Base-by-base conservation (phyloP, 2,329 filamentous ascomycete species). In the Ophiocordyceps unilateralis region DNA sequence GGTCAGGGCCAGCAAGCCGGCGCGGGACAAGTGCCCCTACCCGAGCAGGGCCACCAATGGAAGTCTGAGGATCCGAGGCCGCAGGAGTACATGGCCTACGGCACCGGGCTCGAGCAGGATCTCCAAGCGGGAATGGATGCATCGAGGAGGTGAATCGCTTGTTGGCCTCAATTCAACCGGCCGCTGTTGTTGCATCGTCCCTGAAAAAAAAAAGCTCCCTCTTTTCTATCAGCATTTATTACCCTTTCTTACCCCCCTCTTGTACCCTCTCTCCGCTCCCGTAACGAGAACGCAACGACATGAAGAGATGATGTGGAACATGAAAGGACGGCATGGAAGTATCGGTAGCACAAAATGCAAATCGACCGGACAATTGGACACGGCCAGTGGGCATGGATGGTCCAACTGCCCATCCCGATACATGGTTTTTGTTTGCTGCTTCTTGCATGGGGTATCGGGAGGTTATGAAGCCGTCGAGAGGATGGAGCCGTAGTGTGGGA, bases 11-110 rank as follows among this genome's bases (percentile, higher is more conserved):
- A 65, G 47, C 61, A 57, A 40, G 50, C 52, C 28, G 58, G 48
- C 12, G 55, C 64, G 3, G 58, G 60, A 8, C 66, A 69, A 48
- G 68, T 76, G 39, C 72, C 71, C 21, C 69, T 76, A 55, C 74
- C 70, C 0, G 56, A 63, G 38, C 63, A 58, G n/a, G 62, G 60
- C 23, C 56, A 61, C 20, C 68, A 75, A 51, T 78, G 74, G 74
- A 74, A 62, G 7, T 66, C 69, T 15, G 71, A 78, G 50, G 74
- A 78, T 43, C 74, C 74, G 8, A 60, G 74, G 36, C 74, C 74
- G 6, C 72, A 78, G 53, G 74, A 77, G 55, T 76, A 75, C 50
- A 56, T 63, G 24, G 57, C 61, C 40, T 65, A 67, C 30, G 59
- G 62, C 39, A 64, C 64, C 37, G 68, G 67, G 5, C 62, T 79